Evolutionary conservation across 2,329 filamentous ascomycete genomes (phyloP).

Genomic region (Madurella mycetomatis): DNA sequence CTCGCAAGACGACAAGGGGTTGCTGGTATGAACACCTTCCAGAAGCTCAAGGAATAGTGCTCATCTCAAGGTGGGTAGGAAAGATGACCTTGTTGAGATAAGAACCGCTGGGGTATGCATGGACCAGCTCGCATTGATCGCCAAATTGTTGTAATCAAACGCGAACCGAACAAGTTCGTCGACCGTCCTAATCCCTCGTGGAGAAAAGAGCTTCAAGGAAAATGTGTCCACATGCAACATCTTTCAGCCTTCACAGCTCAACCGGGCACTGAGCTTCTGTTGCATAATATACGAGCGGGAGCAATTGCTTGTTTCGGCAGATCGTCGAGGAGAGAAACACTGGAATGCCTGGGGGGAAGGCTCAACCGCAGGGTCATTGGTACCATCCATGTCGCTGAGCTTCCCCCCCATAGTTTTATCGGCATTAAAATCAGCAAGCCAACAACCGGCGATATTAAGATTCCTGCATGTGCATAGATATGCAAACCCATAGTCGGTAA

Average conservation of each 20-base stretch:
- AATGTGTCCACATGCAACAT: neutral
- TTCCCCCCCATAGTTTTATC: no score
- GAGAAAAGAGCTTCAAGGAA: neutral
- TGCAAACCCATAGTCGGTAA: no score
- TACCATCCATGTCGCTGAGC: no score
- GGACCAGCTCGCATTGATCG: conserved; percentile 13
- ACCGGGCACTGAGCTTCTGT: neutral
- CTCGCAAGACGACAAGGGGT: neutral
- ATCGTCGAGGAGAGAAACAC: neutral
- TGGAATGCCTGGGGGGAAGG: neutral
- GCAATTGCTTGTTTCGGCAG: neutral
- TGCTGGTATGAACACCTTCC: neutral
- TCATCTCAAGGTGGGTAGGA: neutral
- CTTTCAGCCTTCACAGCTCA: neutral
- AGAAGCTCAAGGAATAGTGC: neutral
- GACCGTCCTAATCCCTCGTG: no score
- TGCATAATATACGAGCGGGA: neutral
- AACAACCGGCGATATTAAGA: no score
- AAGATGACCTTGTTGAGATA: neutral
- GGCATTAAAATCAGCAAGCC: no score
- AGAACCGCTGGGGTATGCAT: no score
- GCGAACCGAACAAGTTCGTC: neutral
- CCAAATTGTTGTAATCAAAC: conserved; percentile 17
- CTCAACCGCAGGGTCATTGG: no score
- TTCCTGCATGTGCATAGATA: no score